These are phyloP conservation scores for Paratinospora sagittata DNA, from an alignment of 164 flowering plant genomes.

Conservation along the genomic window DNA sequence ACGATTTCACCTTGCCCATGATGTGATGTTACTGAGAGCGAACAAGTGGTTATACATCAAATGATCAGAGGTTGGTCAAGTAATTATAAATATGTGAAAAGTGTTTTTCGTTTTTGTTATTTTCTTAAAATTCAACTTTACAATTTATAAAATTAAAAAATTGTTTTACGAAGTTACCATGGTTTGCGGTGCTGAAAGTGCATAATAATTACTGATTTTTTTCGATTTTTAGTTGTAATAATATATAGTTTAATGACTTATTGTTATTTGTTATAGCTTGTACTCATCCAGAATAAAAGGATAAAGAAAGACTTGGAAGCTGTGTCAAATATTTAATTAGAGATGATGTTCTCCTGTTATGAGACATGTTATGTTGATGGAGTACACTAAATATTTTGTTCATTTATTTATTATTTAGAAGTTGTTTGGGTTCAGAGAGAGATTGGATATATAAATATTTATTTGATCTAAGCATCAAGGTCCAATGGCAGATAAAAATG, in stretches of 20 bases:
- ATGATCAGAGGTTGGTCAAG: neutral
- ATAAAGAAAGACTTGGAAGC: neutral
- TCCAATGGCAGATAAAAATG: neutral
- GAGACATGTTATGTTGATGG: neutral
- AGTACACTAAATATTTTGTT: neutral
- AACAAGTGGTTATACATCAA: no score
- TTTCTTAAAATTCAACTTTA: no score
- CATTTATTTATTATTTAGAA: neutral
- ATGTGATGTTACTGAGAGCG: neutral
- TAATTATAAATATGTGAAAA: neutral
- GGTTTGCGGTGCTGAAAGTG: no score
- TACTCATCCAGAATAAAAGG: no score
- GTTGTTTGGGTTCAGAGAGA: neutral
- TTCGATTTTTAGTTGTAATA: no score
- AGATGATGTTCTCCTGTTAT: neutral
- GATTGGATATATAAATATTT: neutral
- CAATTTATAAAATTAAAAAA: no score
- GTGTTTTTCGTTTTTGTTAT: neutral
- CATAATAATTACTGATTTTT: no score
- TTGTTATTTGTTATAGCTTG: no score
- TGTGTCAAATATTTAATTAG: neutral
- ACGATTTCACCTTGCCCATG: slow-evolving; percentile 1
- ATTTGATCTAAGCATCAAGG: no score
- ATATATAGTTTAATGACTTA: neutral
- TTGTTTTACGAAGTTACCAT: no score